phyloP scores from a whole-genome alignment of 106 monocot genomes.

The Acanthochlamys bracteata region DNA sequence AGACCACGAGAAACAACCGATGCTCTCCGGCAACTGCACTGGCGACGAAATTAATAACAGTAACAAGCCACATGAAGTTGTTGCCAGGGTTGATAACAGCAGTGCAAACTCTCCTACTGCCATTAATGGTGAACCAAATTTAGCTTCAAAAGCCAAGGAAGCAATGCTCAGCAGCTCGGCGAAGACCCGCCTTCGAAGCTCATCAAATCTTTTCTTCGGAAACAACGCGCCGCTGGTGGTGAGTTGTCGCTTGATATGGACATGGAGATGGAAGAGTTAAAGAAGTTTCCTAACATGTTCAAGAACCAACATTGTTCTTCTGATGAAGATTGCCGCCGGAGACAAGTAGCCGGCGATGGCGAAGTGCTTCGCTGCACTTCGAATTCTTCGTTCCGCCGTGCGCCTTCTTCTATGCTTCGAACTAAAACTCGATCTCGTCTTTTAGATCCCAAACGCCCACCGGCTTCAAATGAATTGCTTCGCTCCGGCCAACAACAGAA shows the following conservation, averaged over 20 bases:
- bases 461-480: not conserved
- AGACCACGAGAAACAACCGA: slow-evolving; percentile 30
- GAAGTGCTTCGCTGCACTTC: slow-evolving; percentile 32
- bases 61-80: slow-evolving; percentile 8
- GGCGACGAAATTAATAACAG: not conserved
- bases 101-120: not conserved
- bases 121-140: not conserved
- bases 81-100: slow-evolving; percentile 31
- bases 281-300: too few species aligned
- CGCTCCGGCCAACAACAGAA: slow-evolving; percentile 11
- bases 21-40: slow-evolving; percentile 16
- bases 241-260: slow-evolving; percentile 37
- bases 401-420: slow-evolving; percentile 13
- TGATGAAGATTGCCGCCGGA: not conserved
- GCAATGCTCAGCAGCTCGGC: not conserved
- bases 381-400: slow-evolving; percentile 15
- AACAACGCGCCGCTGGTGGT: slow-evolving; percentile 19
- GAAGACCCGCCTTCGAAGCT: slow-evolving; percentile 41
- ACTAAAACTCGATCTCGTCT: slow-evolving; percentile 38
- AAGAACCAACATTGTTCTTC: slow-evolving; percentile 2
- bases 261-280: slow-evolving; percentile 53
- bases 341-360: not conserved
- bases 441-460: slow-evolving; percentile 28
- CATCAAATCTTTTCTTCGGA: slow-evolving; percentile 28
- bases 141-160: not conserved